These are phyloP conservation scores for Hypoxylon rubiginosum DNA, from an alignment of 2,329 filamentous ascomycete genomes.

Conservation along the genomic window DNA sequence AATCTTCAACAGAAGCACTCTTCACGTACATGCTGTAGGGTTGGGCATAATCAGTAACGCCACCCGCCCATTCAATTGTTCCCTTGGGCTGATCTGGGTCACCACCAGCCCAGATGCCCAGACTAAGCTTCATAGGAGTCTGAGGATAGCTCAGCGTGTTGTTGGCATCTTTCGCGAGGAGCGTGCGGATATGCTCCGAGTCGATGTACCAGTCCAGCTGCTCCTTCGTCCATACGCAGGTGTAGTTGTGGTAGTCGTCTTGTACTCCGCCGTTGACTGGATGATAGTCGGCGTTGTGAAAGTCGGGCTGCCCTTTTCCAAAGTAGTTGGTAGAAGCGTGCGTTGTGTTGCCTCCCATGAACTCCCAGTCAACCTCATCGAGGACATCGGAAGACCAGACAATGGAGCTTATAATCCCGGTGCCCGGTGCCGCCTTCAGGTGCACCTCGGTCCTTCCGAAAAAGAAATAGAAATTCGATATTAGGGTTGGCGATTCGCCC, in stretches of 20 bases:
- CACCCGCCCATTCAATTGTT: conserved; percentile 78
- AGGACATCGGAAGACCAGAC: conserved; percentile 87
- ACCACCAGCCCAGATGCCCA: conserved; percentile 76
- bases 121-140: conserved; percentile 78
- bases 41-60: conserved; percentile 73
- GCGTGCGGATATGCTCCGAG: conserved; percentile 72
- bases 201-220: conserved; percentile 79
- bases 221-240: conserved; percentile 78
- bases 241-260: conserved; percentile 79
- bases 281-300: conserved; percentile 73
- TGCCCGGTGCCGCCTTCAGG: conserved; percentile 81
- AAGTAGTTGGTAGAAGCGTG: conserved; percentile 82
- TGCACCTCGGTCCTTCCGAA: conserved; percentile 83
- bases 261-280: conserved; percentile 66
- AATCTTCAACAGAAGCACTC: conserved; percentile 68
- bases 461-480: conserved; percentile 87
- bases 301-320: conserved; percentile 77
- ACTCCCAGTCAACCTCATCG: conserved; percentile 92
- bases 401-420: conserved; percentile 83
- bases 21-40: conserved; percentile 83
- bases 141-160: conserved; percentile 77
- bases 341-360: conserved; percentile 75
- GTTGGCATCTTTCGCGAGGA: conserved; percentile 72
- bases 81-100: conserved; percentile 67
- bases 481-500: conserved; percentile 83